Evolutionary conservation across 805 yeast genomes (phyloP), one percentile per base, ranked within the genome.

Genomic region (Pichia occidentalis): DNA sequence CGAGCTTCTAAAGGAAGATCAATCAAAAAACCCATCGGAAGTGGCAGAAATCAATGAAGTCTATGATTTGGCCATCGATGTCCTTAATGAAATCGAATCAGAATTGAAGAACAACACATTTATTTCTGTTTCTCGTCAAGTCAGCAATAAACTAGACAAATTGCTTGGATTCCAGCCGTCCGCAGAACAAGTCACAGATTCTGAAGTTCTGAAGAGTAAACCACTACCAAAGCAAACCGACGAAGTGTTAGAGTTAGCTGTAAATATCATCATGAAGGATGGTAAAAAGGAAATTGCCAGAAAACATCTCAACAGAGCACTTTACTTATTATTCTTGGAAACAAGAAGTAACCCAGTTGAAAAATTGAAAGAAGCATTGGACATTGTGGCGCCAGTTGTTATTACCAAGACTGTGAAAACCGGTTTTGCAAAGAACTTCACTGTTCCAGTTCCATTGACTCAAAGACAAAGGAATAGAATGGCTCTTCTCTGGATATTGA

Each of bases 401-500:
- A 71, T 77, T 43, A 74, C 87, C 24, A 81, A 77, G 56, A 77
- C 86, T 12, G 75, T 75, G 55, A 79, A 78, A 52, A 86, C 92
- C 3, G 92, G 92, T 42, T 81, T 81, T 39, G 97, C 97, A 30
- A 85, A 88, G 57, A 78, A 80, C 43, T 72, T 73, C 43, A 71
- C 78, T 27, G 80, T 85, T 35, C 98, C 98, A 5, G 77, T 74
- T 25, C 95, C 97, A 8, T 67, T 90, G 52, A 77, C 75, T 34
- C 77, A 75, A 52, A 78, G 86, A 62, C 95, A 87, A 63, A 74
- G 97, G 60, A 68, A 76, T 50, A 75, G 96, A 61, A 76, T 75
- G 53, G 96, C 97, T 2, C 84, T 94, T 69, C 62, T 68, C 47
- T 92, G 97, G 97, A 81, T 92, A 34, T 61, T 87, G 38, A 95